Evolutionary conservation across 345 rosid species (phyloP), one percentile per base, ranked within the genome.

Genomic region (Sisymbrium altissimum): DNA sequence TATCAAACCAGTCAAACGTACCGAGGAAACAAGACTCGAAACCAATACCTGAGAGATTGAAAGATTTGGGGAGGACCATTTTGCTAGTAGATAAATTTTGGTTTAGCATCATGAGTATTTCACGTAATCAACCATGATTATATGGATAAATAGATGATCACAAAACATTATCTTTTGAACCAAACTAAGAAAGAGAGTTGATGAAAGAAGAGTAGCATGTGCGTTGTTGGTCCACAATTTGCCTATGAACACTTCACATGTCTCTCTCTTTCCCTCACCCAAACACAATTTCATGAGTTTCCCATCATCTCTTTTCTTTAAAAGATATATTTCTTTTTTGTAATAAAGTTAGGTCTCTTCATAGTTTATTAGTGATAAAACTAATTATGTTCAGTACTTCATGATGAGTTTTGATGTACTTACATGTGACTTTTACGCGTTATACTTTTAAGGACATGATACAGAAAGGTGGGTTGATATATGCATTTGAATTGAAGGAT

Each of bases 181-280:
- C 56, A 68, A 53, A 43, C 70, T 68, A 68, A 68, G 70, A 61
- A 40, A 74, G 12, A 13, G 52, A 30, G 53, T 70, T 63, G 71
- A 70, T 36, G 53, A 70, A 70, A 76, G 76, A 70, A 55, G 71
- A 55, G 65, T 54, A 64, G 76, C 80, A 70, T 70, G 80, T 76
- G 80, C 71, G 17, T 64, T 46, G 80, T 21, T 76, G 80, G 80
- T 76, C 80, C 80, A 76, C 80, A 76, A 63, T 55, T 76, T 76
- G 61, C 66, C 71, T 76, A 76, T 76, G 75, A 69, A 76, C 80
- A 76, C 71, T 70, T 76, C 80, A 76, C 75, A 76, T 70, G 76
- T 70, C 71, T 70, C 69, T 70, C 69, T 64, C 71, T 76, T 70
- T 70, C 38, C 54, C 66, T 76, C 54, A 46, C 61, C 70, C 80